Base-by-base conservation (phyloP, 2,329 filamentous ascomycete genomes). In the Diplodia intermedia region DNA sequence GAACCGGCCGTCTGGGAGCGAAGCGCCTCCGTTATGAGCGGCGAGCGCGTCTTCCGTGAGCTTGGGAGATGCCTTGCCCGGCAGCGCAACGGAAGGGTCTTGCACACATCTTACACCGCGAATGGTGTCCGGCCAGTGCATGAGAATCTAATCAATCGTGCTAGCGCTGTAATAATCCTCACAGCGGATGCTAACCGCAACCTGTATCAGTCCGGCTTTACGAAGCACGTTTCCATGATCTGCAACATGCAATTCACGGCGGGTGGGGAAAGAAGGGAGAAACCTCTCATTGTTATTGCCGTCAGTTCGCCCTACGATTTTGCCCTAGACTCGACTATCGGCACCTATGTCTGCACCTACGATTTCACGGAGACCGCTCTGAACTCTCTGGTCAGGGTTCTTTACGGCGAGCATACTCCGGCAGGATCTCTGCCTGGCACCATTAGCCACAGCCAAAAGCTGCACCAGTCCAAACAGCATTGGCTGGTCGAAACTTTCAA, bases 231-330 rank as follows among this genome's bases (percentile, higher is more conserved):
- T 9, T 91, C 94, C 14, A 95, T 97, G 90, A 94, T 97, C 80
- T 97, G 94, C 80, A 92, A 91, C 26, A 91, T 93, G 87, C 86
- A 93, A 68, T 84, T 82, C 70, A 88, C 89, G 7, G 88, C 90
- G 7, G 87, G 86, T 15, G 91, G 91, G 1, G 91, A 93, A 75
- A 92, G 81, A 68, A 80, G 83, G 11, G 85, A 95, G 78, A 97
- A 97, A 79, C 92, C 94, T 0, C 82, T 97, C 47, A 89, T 97
- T 29, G 94, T 97, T 3, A 91, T 97, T 8, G 91, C 94, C 0
- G 94, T 97, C 72, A 97, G 93, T 79, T 97, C 94, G 0, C 94
- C 94, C 0, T 98, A 97, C 78, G 94, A 98, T 78, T 98, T 98
- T 77, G 93, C 93, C 54, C 93, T 94, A 86, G 94, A 98, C 75